phyloP scores from a whole-genome alignment of 2,329 filamentous ascomycete genomes.

The Coccinonectria pachysandricola region DNA sequence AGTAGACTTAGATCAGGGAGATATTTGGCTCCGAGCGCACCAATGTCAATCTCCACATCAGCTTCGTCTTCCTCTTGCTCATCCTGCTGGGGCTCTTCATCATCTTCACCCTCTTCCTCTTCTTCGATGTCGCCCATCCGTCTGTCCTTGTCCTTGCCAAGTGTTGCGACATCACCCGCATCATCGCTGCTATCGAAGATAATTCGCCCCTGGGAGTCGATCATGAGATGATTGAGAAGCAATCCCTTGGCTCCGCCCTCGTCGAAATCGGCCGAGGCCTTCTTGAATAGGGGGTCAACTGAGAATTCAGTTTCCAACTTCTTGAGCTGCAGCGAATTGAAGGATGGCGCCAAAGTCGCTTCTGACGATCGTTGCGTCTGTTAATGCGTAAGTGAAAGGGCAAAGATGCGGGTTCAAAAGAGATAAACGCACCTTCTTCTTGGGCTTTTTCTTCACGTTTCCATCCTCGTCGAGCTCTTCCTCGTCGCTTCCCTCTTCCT shows the following conservation, averaged over 20 bases:
- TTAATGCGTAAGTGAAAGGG: slow-evolving; percentile 5
- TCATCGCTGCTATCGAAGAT: slow-evolving; percentile 99
- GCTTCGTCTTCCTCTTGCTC: slow-evolving; percentile 40
- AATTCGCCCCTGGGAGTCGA: slow-evolving; percentile 83
- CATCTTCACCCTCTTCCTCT: slow-evolving; percentile 18
- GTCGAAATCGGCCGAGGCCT: slow-evolving; percentile 95
- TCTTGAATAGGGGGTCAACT: slow-evolving; percentile 98
- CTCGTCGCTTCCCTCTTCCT: slow-evolving; percentile 58
- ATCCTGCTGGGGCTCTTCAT: slow-evolving; percentile 26
- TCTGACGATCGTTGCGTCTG: slow-evolving; percentile 71
- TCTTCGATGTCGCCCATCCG: slow-evolving; percentile 30
- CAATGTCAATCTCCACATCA: slow-evolving; percentile 65
- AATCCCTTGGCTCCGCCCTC: slow-evolving; percentile 95
- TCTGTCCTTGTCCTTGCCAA: slow-evolving; percentile 27
- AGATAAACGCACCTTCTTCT: slow-evolving; percentile 55
- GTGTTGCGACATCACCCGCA: slow-evolving; percentile 38
- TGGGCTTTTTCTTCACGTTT: slow-evolving; percentile 51
- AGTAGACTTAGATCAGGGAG: slow-evolving; percentile 71
- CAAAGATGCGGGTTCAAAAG: background rate
- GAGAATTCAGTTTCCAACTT: slow-evolving; percentile 96
- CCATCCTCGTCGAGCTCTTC: slow-evolving; percentile 53
- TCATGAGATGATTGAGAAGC: slow-evolving; percentile 90
- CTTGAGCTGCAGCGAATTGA: slow-evolving; percentile 81
- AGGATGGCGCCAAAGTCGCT: slow-evolving; percentile 83
- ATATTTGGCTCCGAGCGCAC: slow-evolving; percentile 64